phyloP scores from a whole-genome alignment of 768 basidiomycete genomes.

The Trichaptum fuscoviolaceum region DNA sequence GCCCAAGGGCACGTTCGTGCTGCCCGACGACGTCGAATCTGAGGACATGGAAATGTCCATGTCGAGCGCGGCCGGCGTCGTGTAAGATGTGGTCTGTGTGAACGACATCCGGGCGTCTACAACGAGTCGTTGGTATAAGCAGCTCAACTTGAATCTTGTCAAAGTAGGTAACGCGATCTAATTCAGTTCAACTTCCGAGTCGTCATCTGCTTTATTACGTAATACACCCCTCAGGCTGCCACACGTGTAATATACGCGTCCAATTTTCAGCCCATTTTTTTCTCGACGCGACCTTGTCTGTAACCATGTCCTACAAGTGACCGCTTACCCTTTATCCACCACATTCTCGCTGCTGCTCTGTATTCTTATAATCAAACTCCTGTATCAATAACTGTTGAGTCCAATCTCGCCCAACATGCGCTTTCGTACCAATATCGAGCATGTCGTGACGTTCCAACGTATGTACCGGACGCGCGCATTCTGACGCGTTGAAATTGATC shows the following conservation, averaged over 20 bases:
- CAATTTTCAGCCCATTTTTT: not conserved
- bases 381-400: too few species aligned
- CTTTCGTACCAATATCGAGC: conserved; percentile 55
- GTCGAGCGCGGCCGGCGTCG: not conserved
- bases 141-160: conserved; percentile 1
- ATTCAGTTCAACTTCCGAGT: not conserved
- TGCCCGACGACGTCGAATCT: not conserved
- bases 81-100: not conserved
- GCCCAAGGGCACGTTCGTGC: not conserved
- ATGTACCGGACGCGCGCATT: conserved; percentile 15
- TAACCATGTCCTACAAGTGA: not conserved
- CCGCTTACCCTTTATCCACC: not conserved
- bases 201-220: not conserved
- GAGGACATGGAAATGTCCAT: not conserved
- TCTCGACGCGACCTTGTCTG: not conserved
- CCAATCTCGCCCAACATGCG: conserved; percentile 40
- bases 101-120: not conserved
- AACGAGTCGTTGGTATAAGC: not conserved
- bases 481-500: conserved; percentile 9
- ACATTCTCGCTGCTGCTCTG: too few species aligned
- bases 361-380: too few species aligned
- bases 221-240: not conserved
- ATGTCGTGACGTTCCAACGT: conserved; percentile 54
- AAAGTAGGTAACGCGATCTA: not conserved
- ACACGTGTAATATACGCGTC: not conserved